phyloP scores from a whole-genome alignment of 257 asterid genomes.

The Plantago major region DNA sequence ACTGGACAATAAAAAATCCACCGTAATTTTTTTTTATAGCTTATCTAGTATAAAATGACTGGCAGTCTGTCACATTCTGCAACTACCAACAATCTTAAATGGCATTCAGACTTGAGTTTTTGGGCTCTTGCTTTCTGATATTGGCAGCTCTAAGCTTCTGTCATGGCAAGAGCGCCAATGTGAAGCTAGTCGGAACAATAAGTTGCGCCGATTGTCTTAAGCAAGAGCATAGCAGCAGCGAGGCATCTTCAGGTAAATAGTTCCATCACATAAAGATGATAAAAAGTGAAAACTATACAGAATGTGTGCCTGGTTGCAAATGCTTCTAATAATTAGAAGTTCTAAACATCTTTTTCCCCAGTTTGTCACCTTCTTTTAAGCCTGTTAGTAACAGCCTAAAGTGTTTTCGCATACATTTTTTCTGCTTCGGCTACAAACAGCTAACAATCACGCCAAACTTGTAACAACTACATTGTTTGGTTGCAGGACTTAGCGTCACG shows the following conservation, averaged over 20 bases:
- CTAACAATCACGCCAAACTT: neutral
- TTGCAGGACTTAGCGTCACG: constrained; percentile 28
- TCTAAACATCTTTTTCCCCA: no score
- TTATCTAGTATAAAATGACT: constrained; percentile 29
- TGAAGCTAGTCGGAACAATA: constrained; percentile 34
- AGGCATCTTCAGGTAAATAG: constrained; percentile 22
- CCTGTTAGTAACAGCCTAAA: no score
- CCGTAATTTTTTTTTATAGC: neutral
- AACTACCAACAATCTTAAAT: constrained; percentile 3
- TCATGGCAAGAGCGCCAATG: constrained; percentile 24
- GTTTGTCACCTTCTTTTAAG: no score
- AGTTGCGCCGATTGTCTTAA: constrained; percentile 35
- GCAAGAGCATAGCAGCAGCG: constrained; percentile 21
- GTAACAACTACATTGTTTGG: constrained; percentile 4
- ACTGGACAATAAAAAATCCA: constrained; percentile 18
- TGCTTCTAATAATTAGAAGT: no score
- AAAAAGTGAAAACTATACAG: no score
- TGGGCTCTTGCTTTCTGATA: constrained; percentile 14
- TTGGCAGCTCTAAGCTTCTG: constrained; percentile 20
- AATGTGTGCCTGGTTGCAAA: no score
- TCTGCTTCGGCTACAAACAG: neutral
- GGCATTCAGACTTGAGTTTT: constrained; percentile 25
- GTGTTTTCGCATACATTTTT: neutral
- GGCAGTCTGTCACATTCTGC: constrained; percentile 2
- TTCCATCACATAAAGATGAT: neutral